These are phyloP conservation scores for Scleroderma citrinum DNA, from an alignment of 768 basidiomycete genomes.

Conservation along the genomic window DNA sequence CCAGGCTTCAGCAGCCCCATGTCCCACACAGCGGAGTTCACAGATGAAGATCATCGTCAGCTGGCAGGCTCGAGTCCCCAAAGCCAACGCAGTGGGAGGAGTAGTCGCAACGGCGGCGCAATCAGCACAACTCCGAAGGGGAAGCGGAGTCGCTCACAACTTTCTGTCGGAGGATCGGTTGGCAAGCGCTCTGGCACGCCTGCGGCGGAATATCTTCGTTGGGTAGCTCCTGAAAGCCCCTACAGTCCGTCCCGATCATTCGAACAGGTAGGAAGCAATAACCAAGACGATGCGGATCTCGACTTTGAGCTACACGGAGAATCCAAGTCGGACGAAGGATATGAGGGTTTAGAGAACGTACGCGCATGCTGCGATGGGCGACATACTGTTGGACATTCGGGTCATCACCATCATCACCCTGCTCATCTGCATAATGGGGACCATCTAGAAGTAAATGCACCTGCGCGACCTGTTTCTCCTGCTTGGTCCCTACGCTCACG, in stretches of 20 bases:
- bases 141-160: conserved; percentile 70
- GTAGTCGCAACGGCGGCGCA: conserved; percentile 50
- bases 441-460: conserved; percentile 46
- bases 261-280: conserved; percentile 40
- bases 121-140: conserved; percentile 77
- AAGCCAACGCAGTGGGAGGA: conserved; percentile 68
- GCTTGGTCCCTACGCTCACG: conserved; percentile 84
- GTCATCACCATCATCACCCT: conserved; percentile 49
- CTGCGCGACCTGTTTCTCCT: conserved; percentile 63
- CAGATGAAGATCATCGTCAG: conserved; percentile 49
- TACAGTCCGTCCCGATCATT: conserved; percentile 72
- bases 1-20: conserved; percentile 44
- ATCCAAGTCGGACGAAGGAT: conserved; percentile 67
- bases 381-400: conserved; percentile 73
- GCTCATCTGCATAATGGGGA: conserved; percentile 38
- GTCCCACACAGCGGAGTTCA: conserved; percentile 36
- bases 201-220: conserved; percentile 84
- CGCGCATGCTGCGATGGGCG: conserved; percentile 85
- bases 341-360: conserved; percentile 92
- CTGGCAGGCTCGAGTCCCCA: conserved; percentile 53
- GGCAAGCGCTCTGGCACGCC: conserved; percentile 88
- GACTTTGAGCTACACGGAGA: conserved; percentile 84
- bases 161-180: conserved; percentile 65
- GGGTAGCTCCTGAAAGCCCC: conserved; percentile 69
- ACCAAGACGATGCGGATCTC: conserved; percentile 54